phyloP scores from a whole-genome alignment of 257 asterid species.

The Ilex asprella region DNA sequence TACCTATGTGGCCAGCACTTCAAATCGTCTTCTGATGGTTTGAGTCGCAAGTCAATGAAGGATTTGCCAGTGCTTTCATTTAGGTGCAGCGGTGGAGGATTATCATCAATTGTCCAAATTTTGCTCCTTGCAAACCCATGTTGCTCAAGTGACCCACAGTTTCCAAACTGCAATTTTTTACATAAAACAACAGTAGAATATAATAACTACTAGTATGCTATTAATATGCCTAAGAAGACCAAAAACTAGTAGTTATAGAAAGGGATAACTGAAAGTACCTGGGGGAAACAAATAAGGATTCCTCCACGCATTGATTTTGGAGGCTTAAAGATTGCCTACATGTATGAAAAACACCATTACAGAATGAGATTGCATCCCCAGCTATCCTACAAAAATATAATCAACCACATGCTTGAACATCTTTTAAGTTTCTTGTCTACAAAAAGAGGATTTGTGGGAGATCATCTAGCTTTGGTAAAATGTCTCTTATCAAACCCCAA shows the following conservation, averaged over 20 bases:
- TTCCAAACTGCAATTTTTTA: constrained; percentile 49
- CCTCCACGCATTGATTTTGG: constrained; percentile 94
- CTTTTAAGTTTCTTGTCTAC: too few relatives aligned
- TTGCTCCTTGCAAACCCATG: constrained; percentile 81
- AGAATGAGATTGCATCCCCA: not conserved
- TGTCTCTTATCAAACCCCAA: too few relatives aligned
- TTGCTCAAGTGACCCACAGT: constrained; percentile 61
- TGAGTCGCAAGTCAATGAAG: constrained; percentile 70
- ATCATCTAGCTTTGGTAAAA: too few relatives aligned
- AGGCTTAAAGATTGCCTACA: constrained; percentile 76
- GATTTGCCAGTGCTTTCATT: constrained; percentile 61
- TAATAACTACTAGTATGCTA: not conserved
- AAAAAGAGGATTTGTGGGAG: too few relatives aligned
- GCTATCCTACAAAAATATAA: not conserved
- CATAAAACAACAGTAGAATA: constrained; percentile 8
- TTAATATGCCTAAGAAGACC: not conserved
- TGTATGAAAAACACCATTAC: not conserved
- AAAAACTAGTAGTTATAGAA: too few relatives aligned
- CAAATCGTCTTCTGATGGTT: constrained; percentile 78
- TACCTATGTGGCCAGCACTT: constrained; percentile 92
- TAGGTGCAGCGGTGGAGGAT: constrained; percentile 70
- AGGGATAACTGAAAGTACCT: constrained; percentile 35
- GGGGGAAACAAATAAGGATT: constrained; percentile 80
- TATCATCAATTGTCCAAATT: constrained; percentile 69
- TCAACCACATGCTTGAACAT: too few relatives aligned